These are phyloP conservation scores for Phlebopus sp. DNA, from an alignment of 1,284 basidiomycete species.

Conservation along the genomic window DNA sequence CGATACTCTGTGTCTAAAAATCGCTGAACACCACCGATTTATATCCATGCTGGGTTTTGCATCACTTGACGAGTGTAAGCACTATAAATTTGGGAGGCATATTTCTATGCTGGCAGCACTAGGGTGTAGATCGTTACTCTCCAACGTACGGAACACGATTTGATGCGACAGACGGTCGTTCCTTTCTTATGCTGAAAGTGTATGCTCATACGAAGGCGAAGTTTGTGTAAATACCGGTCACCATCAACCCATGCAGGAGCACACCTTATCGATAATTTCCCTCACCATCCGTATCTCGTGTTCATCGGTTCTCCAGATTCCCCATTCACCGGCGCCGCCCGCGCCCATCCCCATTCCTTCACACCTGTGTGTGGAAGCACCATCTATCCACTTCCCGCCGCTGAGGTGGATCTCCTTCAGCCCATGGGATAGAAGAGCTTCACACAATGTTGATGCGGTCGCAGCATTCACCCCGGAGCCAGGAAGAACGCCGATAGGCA, in stretches of 20 bases:
- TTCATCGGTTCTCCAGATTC: conserved; percentile 59
- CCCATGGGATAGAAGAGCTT: conserved; percentile 50
- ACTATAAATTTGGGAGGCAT: conserved; percentile 34
- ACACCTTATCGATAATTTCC: conserved; percentile 39
- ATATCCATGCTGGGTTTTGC: no score
- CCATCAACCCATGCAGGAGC: background rate
- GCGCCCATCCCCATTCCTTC: conserved; percentile 68
- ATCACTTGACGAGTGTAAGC: no score
- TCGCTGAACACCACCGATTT: no score
- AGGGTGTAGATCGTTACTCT: no score
- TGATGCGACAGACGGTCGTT: no score
- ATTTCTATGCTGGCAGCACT: no score
- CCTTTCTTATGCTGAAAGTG: no score
- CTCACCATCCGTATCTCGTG: conserved; percentile 52
- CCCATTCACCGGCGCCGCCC: conserved; percentile 56
- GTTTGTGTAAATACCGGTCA: no score
- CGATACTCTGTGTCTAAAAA: no score
- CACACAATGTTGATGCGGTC: conserved; percentile 48
- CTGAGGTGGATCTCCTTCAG: conserved; percentile 70
- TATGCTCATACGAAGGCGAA: background rate
- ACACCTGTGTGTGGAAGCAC: conserved; percentile 49
- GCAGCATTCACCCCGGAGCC: conserved; percentile 67
- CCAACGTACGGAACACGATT: no score
- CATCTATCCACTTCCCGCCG: conserved; percentile 58
- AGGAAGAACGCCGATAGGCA: conserved; percentile 54